Evolutionary conservation across 1,284 basidiomycete genomes (phyloP).

Genomic region (Rhodotorula sp.): DNA sequence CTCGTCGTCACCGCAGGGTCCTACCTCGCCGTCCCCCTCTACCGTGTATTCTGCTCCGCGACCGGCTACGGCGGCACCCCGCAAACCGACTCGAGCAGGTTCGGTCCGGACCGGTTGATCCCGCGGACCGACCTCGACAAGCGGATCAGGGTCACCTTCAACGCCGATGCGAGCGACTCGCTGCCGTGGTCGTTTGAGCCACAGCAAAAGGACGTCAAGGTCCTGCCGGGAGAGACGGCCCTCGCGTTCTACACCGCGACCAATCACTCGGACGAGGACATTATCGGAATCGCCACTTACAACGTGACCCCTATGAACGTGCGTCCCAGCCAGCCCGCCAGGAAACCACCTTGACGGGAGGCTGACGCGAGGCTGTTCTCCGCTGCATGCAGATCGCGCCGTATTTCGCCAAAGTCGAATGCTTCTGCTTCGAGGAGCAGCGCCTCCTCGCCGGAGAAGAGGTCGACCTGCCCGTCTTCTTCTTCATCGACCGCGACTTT

Average conservation of each 20-base stretch:
- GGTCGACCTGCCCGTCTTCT: slow-evolving; percentile 96
- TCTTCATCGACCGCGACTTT: slow-evolving; percentile 98
- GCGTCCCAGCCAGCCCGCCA: slow-evolving; percentile 44
- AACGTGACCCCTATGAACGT: slow-evolving; percentile 92
- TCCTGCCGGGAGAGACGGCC: slow-evolving; percentile 93
- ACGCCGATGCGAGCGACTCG: slow-evolving; percentile 83
- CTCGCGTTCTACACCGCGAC: slow-evolving; percentile 95
- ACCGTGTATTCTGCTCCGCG: slow-evolving; percentile 95
- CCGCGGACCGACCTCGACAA: slow-evolving; percentile 60
- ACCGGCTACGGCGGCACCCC: slow-evolving; percentile 97
- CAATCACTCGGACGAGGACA: slow-evolving; percentile 79
- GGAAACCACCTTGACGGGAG: too few relatives aligned
- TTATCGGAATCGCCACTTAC: slow-evolving; percentile 98
- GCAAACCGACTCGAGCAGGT: slow-evolving; percentile 71
- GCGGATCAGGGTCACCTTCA: slow-evolving; percentile 87
- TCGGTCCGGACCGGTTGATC: slow-evolving; percentile 76
- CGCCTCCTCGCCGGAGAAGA: slow-evolving; percentile 92
- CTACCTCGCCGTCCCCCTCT: slow-evolving; percentile 95
- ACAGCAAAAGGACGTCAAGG: slow-evolving; percentile 83
- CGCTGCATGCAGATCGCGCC: slow-evolving; percentile 72
- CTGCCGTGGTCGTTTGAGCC: slow-evolving; percentile 93
- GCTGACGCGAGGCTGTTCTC: background rate
- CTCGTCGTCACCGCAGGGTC: slow-evolving; percentile 77
- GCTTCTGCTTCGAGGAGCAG: slow-evolving; percentile 99
- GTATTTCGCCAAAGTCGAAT: slow-evolving; percentile 99